Percentiles rank a stretch among this genome's conserved stretches.
Conservation (phyloP, 2,329 filamentous ascomycete species). For the Sporothrix dimorphospora region DNA sequence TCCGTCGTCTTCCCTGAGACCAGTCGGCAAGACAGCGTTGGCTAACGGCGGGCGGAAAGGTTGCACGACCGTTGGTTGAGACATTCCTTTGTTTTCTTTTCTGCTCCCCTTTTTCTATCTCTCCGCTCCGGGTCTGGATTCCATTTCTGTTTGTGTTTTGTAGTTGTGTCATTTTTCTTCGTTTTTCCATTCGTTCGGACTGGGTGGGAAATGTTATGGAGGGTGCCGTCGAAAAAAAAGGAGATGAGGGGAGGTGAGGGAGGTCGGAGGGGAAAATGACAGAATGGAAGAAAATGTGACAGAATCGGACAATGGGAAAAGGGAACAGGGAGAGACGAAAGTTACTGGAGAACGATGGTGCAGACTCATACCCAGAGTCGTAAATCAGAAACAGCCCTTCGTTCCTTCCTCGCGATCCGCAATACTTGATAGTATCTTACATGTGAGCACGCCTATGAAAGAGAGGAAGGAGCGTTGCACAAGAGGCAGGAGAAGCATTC, state of each 20-base stretch:
- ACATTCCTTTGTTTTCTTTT: constrained; percentile 17
- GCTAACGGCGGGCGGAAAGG: constrained; percentile 13
- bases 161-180: neutral
- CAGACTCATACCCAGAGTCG: neutral
- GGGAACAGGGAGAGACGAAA: neutral
- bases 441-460: neutral
- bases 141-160: neutral
- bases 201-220: neutral
- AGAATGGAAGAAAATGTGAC: constrained; percentile 18
- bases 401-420: constrained; percentile 3
- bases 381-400: constrained; percentile 4
- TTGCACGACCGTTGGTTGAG: constrained; percentile 16
- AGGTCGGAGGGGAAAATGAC: neutral
- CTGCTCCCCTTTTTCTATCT: neutral
- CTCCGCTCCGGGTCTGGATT: neutral
- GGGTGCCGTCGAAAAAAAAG: constrained; percentile 12
- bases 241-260: constrained; percentile 6
- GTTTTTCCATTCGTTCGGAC: neutral
- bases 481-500: neutral
- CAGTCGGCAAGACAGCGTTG: neutral
- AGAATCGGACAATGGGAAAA: constrained; percentile 2
- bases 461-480: constrained; percentile 4
- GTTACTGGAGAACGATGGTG: neutral
- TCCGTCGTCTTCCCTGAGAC: neutral
- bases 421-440: neutral